Base-by-base conservation (phyloP, 2,329 filamentous ascomycete genomes). In the Aspergillus sp. region DNA sequence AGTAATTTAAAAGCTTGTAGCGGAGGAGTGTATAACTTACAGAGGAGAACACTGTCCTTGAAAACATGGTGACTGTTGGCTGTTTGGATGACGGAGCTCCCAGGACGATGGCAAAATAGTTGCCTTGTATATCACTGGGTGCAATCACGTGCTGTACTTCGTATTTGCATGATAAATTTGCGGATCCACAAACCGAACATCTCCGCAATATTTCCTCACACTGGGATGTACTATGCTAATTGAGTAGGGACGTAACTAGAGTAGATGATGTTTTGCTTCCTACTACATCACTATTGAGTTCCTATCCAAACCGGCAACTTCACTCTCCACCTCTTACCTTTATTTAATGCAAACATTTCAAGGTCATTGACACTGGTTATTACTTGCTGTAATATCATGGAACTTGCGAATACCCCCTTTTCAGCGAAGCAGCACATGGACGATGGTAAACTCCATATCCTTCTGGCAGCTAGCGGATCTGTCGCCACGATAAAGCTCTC, bases 401-500 rank as follows among this genome's bases (percentile, higher is more conserved):
- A 54, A 15, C 14, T 27, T 27, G 23, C 43, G n/a, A 23, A 17
- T n/a, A 15, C 37, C 15, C 40, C 55, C 0, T 67, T 67, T 43
- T 59, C 58, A 15, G 65, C 62, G 2, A 56, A 65, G 50, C 35
- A 65, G 12, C 47, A 62, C 47, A 41, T 62, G 21, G 35, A 68
- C 44, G 69, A 71, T 37, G 60, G 59, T 33, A 72, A 69, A 40
- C 59, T 60, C 3, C 69, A 72, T 56, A 62, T 72, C 7, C 57
- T 91, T 15, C 80, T 91, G 43, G 86, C 84, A 39, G 85, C 86
- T 40, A 87, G 83, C 33, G 88, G 88, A 49, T 88, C 89, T 1
- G 91, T 96, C n/a, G 93, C 93, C 14, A 91, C 90, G 6, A 96
- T 96, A 69, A 97, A 97, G 71, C 78, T 91, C 3, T 86, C 86